phyloP scores from a whole-genome alignment of 176 grass and related monocot genomes.

The Hordeum marinum region DNA sequence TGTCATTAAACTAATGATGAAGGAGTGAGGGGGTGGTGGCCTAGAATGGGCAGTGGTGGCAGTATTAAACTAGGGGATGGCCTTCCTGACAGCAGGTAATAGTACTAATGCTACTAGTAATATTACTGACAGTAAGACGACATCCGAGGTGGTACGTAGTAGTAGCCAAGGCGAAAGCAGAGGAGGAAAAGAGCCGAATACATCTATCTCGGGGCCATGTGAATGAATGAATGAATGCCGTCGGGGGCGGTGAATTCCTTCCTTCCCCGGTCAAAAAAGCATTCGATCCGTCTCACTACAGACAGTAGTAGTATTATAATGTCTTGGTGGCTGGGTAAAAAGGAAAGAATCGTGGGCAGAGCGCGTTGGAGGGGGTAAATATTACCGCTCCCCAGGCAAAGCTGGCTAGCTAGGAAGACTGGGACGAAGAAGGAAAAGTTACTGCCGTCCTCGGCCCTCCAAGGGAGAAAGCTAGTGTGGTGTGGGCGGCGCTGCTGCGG shows the following conservation, averaged over 20 bases:
- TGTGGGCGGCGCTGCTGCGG: not conserved
- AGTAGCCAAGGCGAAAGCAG: not conserved
- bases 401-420: not conserved
- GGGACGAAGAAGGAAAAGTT: not conserved
- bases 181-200: too few species aligned
- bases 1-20: not conserved
- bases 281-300: not conserved
- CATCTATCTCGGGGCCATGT: not conserved
- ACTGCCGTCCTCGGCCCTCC: not conserved
- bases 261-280: not conserved
- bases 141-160: not conserved
- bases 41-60: too few species aligned
- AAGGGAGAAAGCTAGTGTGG: not conserved
- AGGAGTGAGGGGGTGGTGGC: too few species aligned
- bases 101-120: too few species aligned
- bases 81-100: not conserved
- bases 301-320: not conserved
- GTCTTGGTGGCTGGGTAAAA: not conserved
- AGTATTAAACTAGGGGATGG: not conserved
- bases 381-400: not conserved
- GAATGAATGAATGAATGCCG: not conserved
- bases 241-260: not conserved
- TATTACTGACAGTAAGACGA: not conserved
- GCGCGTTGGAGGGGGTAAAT: constrained; percentile 1
- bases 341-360: not conserved